Evolutionary conservation across 2,329 filamentous ascomycete genomes (phyloP).

Genomic region (Trichoderma simmonsii): DNA sequence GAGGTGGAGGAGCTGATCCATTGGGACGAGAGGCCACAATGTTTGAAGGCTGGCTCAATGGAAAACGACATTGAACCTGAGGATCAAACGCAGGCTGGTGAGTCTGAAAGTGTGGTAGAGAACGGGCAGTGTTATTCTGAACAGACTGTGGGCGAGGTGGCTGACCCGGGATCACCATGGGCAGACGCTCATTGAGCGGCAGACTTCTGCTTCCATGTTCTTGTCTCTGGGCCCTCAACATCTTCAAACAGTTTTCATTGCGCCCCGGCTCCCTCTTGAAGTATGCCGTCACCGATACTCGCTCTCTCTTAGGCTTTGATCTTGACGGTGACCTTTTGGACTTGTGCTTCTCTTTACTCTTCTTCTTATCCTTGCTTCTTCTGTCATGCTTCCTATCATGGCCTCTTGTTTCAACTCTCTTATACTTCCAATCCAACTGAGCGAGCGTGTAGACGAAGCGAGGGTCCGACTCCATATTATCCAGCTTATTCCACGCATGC

Average conservation of each 20-base stretch:
- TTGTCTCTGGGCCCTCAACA: conserved; percentile 25
- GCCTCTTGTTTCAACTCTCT: conserved; percentile 24
- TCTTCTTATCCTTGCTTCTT: conserved; percentile 21
- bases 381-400: conserved; percentile 21
- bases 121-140: neutral
- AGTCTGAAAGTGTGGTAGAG: neutral
- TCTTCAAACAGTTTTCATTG: conserved; percentile 30
- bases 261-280: conserved; percentile 41
- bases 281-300: conserved; percentile 45
- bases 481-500: conserved; percentile 34
- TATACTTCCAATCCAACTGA: conserved; percentile 43
- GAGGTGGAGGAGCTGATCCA: neutral
- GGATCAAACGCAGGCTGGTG: neutral
- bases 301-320: conserved; percentile 30
- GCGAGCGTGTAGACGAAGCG: conserved; percentile 41
- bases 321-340: conserved; percentile 18
- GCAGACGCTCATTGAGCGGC: neutral
- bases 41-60: neutral
- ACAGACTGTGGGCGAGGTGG: neutral
- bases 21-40: neutral
- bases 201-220: neutral
- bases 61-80: neutral
- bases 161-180: neutral
- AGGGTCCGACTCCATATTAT: conserved; percentile 34
- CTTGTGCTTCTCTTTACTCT: neutral